These are phyloP conservation scores for Neltuma alba DNA, from an alignment of 306 rosid genomes.

Conservation along the genomic window DNA sequence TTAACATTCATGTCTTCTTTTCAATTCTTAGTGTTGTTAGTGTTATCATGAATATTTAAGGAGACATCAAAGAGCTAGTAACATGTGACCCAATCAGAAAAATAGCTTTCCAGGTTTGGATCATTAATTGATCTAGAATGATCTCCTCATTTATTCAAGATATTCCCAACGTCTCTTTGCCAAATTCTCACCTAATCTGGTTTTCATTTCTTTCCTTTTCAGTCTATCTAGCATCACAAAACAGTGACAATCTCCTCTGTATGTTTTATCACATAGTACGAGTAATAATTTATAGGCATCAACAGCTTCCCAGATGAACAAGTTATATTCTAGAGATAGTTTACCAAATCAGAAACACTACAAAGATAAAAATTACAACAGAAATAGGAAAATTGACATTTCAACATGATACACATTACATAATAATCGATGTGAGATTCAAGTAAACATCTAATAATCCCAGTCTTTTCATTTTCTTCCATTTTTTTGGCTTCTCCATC, in stretches of 20 bases:
- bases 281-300: neutral
- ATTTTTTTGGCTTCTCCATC: neutral
- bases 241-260: neutral
- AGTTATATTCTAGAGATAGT: neutral
- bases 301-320: neutral
- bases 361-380: neutral
- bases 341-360: neutral
- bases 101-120: neutral
- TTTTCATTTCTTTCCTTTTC: neutral
- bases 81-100: neutral
- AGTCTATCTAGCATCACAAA: neutral
- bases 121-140: neutral
- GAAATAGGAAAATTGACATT: neutral
- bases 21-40: neutral
- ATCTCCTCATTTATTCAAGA: neutral
- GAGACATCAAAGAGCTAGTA: neutral
- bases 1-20: neutral
- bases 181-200: neutral
- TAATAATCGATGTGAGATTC: too few relatives aligned
- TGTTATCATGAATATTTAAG: neutral
- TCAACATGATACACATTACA: neutral
- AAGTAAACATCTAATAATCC: neutral
- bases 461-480: neutral
- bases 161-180: neutral
- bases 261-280: too few relatives aligned